phyloP scores from a whole-genome alignment of 345 rosid species.

The Populus euphratica region DNA sequence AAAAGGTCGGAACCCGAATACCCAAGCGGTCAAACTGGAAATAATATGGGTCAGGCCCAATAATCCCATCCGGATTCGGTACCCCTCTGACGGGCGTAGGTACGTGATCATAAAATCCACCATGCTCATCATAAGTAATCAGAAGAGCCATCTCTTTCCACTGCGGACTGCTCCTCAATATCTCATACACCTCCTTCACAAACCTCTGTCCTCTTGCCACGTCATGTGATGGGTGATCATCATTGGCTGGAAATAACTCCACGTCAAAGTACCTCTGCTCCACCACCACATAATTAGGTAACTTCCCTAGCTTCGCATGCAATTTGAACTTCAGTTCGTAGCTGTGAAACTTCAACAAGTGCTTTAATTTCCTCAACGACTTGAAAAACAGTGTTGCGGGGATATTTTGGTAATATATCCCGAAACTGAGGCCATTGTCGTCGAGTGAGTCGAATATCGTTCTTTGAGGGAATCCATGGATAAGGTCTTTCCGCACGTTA shows the following conservation, averaged over 20 bases:
- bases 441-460: conserved; percentile 92
- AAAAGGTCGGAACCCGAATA: conserved; percentile 78
- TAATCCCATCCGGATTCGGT: conserved; percentile 88
- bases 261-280: conserved; percentile 88
- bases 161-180: conserved; percentile 83
- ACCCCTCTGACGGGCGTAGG: conserved; percentile 78
- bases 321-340: conserved; percentile 55
- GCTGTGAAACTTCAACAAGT: conserved; percentile 61
- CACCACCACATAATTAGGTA: conserved; percentile 82
- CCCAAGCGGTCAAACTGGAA: conserved; percentile 89
- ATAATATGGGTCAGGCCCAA: conserved; percentile 87
- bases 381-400: conserved; percentile 85
- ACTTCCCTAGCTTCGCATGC: conserved; percentile 64
- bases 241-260: conserved; percentile 67
- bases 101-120: conserved; percentile 96
- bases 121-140: conserved; percentile 94
- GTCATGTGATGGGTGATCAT: conserved; percentile 97
- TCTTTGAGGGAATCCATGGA: conserved; percentile 86
- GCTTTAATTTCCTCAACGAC: conserved; percentile 69
- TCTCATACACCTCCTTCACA: conserved; percentile 95
- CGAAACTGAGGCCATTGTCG: conserved; percentile 75
- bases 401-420: conserved; percentile 90
- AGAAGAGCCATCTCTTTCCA: conserved; percentile 91
- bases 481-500: conserved; percentile 79
- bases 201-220: conserved; percentile 80